These are phyloP conservation scores for Choiromyces venosus DNA, from an alignment of 495 filamentous ascomycete genomes.

Conservation along the genomic window DNA sequence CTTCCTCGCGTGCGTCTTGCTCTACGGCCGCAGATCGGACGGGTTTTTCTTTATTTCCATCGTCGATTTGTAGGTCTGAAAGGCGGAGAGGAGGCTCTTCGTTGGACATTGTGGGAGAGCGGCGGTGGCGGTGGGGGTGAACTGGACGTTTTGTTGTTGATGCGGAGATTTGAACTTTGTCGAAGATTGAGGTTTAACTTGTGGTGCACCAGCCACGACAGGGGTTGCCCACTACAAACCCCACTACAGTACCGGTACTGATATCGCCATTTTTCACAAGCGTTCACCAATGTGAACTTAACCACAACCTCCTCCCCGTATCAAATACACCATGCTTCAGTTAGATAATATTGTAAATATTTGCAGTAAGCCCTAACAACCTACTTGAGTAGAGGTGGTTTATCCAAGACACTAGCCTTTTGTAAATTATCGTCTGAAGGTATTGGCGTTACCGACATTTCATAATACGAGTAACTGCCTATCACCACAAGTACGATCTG, in stretches of 20 bases:
- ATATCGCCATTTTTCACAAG: neutral
- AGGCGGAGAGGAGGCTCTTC: slow-evolving; percentile 50
- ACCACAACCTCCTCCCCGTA: neutral
- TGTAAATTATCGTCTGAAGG: neutral
- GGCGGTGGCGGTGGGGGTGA: slow-evolving; percentile 25
- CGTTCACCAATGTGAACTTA: neutral
- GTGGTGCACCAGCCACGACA: neutral
- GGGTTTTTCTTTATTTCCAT: slow-evolving; percentile 7
- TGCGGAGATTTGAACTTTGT: neutral
- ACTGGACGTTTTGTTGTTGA: slow-evolving; percentile 1
- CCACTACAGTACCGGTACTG: neutral
- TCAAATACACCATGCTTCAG: neutral
- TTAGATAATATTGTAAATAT: neutral
- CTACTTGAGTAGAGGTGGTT: neutral
- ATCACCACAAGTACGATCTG: neutral
- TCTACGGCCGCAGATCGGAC: slow-evolving; percentile 53
- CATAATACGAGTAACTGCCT: neutral
- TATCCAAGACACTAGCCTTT: neutral
- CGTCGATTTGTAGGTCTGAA: slow-evolving; percentile 41
- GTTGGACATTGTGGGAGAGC: slow-evolving; percentile 22
- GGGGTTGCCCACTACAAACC: neutral
- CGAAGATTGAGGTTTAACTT: neutral
- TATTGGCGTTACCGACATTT: neutral
- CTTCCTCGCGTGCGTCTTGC: slow-evolving; percentile 66
- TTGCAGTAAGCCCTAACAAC: neutral